Conservation (phyloP, 352 stramenopile genomes). For the Phytophthora aleatoria region DNA sequence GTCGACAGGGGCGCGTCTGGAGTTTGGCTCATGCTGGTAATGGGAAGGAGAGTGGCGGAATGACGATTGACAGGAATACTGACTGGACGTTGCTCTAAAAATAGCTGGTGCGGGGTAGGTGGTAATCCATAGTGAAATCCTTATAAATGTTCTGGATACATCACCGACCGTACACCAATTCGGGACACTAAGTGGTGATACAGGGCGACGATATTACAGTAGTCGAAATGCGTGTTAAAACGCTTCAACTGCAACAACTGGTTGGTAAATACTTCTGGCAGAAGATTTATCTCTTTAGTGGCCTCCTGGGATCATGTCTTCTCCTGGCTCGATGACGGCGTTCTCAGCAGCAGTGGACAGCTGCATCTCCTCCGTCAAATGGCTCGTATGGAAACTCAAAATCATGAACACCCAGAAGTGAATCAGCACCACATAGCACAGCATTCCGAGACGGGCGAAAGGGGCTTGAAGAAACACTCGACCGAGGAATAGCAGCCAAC, state of each 20-base stretch:
- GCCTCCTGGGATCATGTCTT: conserved; percentile 34
- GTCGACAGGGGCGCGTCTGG: conserved; percentile 22
- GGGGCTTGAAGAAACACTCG: conserved; percentile 79
- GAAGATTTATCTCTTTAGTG: conserved; percentile 16
- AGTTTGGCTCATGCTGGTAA: conserved; percentile 23
- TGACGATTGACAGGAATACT: conserved; percentile 18
- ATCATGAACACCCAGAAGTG: conserved; percentile 89
- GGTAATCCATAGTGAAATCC: conserved; percentile 9
- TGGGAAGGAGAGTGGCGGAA: conserved; percentile 2
- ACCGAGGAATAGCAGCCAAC: conserved; percentile 77
- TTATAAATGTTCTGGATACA: conserved; percentile 16
- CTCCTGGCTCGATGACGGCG: conserved; percentile 26
- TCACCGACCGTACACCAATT: not conserved
- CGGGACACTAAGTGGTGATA: not conserved
- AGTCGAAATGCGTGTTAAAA: not conserved
- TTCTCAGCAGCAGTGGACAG: conserved; percentile 30
- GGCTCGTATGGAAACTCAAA: conserved; percentile 88
- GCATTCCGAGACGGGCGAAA: conserved; percentile 69
- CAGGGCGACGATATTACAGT: not conserved
- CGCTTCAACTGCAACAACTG: not conserved
- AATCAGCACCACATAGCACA: conserved; percentile 82
- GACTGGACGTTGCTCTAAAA: not conserved
- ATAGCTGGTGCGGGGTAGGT: not conserved
- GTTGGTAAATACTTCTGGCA: not conserved
- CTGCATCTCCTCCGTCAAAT: conserved; percentile 81